phyloP scores from a whole-genome alignment of 73 alveolate genomes.

The Paramecium octaurelia region DNA sequence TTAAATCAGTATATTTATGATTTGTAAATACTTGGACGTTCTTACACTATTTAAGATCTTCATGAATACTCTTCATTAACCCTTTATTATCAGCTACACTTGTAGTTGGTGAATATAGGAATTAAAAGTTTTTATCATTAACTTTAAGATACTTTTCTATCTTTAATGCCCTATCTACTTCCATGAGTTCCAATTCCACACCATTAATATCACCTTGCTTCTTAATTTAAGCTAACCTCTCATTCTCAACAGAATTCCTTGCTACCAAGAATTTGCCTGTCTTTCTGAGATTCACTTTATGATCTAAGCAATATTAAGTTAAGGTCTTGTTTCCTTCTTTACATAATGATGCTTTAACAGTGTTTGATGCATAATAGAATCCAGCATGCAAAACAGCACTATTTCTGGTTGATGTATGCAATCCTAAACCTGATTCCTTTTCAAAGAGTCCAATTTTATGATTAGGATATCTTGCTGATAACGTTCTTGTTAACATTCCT shows the following conservation, averaged over 20 bases:
- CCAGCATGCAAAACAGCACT: slow-evolving; percentile 93
- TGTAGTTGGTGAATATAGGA: slow-evolving; percentile 82
- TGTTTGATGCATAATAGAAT: slow-evolving; percentile 75
- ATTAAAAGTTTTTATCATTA: slow-evolving; percentile 65
- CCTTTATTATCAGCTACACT: slow-evolving; percentile 74
- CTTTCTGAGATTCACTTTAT: slow-evolving; percentile 61
- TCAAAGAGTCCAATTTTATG: slow-evolving; percentile 73
- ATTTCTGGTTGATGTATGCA: slow-evolving; percentile 84
- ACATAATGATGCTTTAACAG: slow-evolving; percentile 78
- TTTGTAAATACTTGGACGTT: neutral
- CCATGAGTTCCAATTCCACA: slow-evolving; percentile 70
- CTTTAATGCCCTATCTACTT: slow-evolving; percentile 69
- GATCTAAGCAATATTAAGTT: slow-evolving; percentile 73
- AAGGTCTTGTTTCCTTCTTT: slow-evolving; percentile 70
- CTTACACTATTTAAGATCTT: neutral
- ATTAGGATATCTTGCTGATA: slow-evolving; percentile 64
- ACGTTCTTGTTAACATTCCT: slow-evolving; percentile 74
- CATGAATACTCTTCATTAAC: slow-evolving; percentile 50
- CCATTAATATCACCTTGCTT: slow-evolving; percentile 75
- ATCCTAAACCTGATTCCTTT: slow-evolving; percentile 74
- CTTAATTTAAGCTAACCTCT: slow-evolving; percentile 63
- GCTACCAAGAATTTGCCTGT: slow-evolving; percentile 89
- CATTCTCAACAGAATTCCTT: slow-evolving; percentile 65
- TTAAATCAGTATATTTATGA: neutral
- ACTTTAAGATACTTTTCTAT: slow-evolving; percentile 71